These are phyloP conservation scores for Acanthamoeba rhysodes DNA, from an alignment of 208 protist species.

Conservation along the genomic window DNA sequence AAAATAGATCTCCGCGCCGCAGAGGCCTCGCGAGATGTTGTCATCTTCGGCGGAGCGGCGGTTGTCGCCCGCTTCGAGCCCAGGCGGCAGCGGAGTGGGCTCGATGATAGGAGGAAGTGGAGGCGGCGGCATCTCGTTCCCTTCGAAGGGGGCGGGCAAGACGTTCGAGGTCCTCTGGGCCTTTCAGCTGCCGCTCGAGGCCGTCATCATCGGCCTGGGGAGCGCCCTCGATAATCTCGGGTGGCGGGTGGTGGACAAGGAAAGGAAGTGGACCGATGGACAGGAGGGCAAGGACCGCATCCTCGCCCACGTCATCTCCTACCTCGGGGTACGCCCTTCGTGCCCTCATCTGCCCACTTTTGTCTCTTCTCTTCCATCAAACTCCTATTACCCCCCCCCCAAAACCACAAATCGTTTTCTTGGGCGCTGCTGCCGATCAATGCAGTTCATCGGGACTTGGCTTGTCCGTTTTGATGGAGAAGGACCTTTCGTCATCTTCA, in stretches of 20 bases:
- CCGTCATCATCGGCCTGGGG: constrained; percentile 10
- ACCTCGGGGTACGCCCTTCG: background rate
- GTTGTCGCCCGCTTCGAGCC: background rate
- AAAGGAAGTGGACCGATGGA: constrained; percentile 32
- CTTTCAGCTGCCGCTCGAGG: constrained; percentile 35
- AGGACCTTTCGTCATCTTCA: no score
- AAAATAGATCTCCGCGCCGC: background rate
- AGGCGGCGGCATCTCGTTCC: background rate
- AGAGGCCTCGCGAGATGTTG: background rate
- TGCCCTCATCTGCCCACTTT: background rate
- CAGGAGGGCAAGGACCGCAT: constrained; percentile 45
- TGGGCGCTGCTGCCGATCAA: background rate
- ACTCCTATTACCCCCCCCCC: constrained; percentile 12
- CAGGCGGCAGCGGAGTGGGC: background rate
- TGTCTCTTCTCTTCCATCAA: background rate
- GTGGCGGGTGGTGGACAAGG: constrained; percentile 14
- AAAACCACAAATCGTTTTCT: background rate
- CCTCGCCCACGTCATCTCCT: constrained; percentile 13
- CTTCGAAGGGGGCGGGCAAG: constrained; percentile 28
- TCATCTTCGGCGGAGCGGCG: constrained; percentile 13
- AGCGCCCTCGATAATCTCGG: background rate
- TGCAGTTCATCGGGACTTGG: background rate
- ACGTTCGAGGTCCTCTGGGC: constrained; percentile 36
- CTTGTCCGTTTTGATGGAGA: no score
- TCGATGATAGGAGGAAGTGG: background rate